A percentile compares a stretch with the other conserved stretches of the same genome.
Conservation (phyloP, 257 asterid species). For the Prunella vulgaris region DNA sequence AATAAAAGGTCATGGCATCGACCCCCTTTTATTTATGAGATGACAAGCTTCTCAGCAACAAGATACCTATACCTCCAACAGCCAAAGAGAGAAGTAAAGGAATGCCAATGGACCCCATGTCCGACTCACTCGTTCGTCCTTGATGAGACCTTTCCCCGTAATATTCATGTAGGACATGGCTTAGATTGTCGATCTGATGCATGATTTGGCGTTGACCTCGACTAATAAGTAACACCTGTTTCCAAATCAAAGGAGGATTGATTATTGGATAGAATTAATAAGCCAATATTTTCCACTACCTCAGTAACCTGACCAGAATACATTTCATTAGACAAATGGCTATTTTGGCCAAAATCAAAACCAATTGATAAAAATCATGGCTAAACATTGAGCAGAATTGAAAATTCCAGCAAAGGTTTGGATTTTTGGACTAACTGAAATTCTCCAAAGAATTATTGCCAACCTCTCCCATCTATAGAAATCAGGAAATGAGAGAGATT, state of each 20-base stretch:
- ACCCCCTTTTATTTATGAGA: slow-evolving; percentile 34
- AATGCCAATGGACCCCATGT: slow-evolving; percentile 39
- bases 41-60: slow-evolving; percentile 49
- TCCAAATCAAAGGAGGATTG: slow-evolving; percentile 6
- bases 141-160: slow-evolving; percentile 52
- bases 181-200: slow-evolving; percentile 83
- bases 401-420: not conserved
- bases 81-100: slow-evolving; percentile 62
- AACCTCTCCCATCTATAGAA: too few relatives aligned
- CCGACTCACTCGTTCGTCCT: slow-evolving; percentile 33
- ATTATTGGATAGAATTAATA: not conserved
- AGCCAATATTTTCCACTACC: not conserved
- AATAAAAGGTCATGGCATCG: not conserved
- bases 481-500: too few relatives aligned
- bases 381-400: not conserved
- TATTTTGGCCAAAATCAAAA: not conserved
- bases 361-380: not conserved
- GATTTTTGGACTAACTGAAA: not conserved
- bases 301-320: not conserved
- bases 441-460: not conserved
- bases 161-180: slow-evolving; percentile 56
- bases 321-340: not conserved
- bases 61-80: slow-evolving; percentile 62
- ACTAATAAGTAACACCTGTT: slow-evolving; percentile 62
- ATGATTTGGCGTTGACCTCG: slow-evolving; percentile 84